Evolutionary conservation across 768 basidiomycete species (phyloP).

Genomic region (Naematelia aurantialba): DNA sequence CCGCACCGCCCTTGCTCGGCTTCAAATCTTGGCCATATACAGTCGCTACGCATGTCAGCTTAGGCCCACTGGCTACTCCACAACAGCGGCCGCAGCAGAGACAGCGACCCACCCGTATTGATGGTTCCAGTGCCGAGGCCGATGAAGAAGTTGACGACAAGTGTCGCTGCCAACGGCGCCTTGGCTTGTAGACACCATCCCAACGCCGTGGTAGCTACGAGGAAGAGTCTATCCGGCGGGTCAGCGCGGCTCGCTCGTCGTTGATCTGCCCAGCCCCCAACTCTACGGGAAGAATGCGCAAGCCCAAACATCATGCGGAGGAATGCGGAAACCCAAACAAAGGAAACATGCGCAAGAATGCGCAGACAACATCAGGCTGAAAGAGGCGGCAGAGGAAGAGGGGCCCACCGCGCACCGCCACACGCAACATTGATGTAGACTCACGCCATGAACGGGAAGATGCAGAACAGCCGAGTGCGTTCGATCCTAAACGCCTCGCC

Average conservation of each 20-base stretch:
- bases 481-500: constrained; percentile 27
- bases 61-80: too few species aligned
- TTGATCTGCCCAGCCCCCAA: too few species aligned
- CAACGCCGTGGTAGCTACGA: constrained; percentile 32
- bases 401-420: neutral
- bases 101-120: constrained; percentile 25
- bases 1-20: constrained; percentile 45
- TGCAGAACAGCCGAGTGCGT: constrained; percentile 17
- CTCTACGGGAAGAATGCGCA: too few species aligned
- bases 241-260: too few species aligned
- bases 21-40: constrained; percentile 49
- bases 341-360: neutral
- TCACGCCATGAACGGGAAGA: constrained; percentile 37
- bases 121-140: constrained; percentile 35
- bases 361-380: too few species aligned
- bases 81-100: too few species aligned
- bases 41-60: constrained; percentile 19
- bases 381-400: neutral
- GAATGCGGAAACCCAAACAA: too few species aligned
- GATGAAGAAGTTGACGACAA: constrained; percentile 48
- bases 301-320: too few species aligned
- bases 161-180: constrained; percentile 43
- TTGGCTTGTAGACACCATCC: constrained; percentile 46
- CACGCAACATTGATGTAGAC: constrained; percentile 4
- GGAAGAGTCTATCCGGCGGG: constrained; percentile 39